phyloP scores from a whole-genome alignment of 106 monocot species.

The Dioscorea zingiberensis region DNA sequence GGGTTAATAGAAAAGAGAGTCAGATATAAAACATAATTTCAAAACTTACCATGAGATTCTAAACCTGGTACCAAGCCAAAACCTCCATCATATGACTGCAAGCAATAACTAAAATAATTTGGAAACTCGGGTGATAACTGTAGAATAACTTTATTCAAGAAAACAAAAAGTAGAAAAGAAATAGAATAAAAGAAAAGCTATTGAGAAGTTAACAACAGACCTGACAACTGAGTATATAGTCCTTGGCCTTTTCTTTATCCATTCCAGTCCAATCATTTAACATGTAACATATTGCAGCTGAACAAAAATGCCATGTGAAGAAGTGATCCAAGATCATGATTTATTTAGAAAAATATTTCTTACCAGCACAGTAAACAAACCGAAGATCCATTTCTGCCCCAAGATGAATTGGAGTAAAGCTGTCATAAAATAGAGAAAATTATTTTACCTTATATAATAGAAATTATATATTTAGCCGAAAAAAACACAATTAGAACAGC shows the following conservation, averaged over 20 bases:
- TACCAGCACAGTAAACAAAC: constrained; percentile 98
- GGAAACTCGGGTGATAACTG: not conserved
- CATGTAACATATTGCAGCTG: constrained; percentile 87
- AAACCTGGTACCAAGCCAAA: constrained; percentile 92
- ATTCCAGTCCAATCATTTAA: constrained; percentile 88
- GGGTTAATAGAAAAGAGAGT: too few relatives aligned
- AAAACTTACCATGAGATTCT: constrained; percentile 94
- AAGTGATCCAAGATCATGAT: too few relatives aligned
- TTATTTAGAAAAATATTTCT: not conserved
- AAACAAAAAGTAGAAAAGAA: too few relatives aligned
- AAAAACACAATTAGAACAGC: too few relatives aligned
- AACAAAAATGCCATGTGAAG: constrained; percentile 7
- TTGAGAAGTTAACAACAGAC: constrained; percentile 21
- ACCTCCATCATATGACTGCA: constrained; percentile 99
- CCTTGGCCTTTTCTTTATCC: constrained; percentile 62
- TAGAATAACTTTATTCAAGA: too few relatives aligned
- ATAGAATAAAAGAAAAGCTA: too few relatives aligned
- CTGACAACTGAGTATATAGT: constrained; percentile 86
- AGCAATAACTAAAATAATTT: constrained; percentile 5
- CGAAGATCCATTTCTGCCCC: constrained; percentile 95
- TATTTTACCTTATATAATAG: not conserved
- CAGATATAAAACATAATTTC: not conserved
- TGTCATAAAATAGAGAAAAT: constrained; percentile 15
- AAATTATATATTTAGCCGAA: too few relatives aligned
- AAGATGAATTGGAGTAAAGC: constrained; percentile 84